Conservation (phyloP, 768 basidiomycete genomes). For the Suillus spraguei region DNA sequence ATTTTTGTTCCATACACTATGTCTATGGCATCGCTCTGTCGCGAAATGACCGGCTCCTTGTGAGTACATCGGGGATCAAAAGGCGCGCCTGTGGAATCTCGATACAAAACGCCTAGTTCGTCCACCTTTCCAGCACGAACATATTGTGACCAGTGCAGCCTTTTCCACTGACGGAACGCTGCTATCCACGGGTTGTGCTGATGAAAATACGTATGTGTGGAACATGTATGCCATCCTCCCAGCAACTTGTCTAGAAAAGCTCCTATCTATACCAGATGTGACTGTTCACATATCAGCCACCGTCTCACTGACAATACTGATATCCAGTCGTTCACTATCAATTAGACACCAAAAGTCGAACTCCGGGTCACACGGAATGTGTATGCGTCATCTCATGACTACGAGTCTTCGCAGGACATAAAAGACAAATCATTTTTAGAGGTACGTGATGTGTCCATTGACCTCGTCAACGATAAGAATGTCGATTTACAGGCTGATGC, state of each 20-base stretch:
- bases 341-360: background rate
- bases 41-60: constrained; percentile 29
- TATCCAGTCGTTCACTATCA: background rate
- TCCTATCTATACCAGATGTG: background rate
- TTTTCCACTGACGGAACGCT: constrained; percentile 30
- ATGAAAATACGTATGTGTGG: background rate
- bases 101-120: constrained; percentile 23
- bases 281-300: background rate
- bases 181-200: background rate
- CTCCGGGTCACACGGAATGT: background rate
- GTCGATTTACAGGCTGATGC: background rate
- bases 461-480: background rate
- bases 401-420: background rate
- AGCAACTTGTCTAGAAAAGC: background rate
- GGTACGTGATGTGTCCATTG: background rate
- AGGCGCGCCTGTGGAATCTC: constrained; percentile 33
- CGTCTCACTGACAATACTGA: background rate
- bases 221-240: background rate
- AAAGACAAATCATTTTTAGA: background rate
- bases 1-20: no score
- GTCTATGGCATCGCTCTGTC: constrained; percentile 30
- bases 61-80: constrained; percentile 32
- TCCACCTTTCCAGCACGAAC: constrained; percentile 27
- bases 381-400: background rate
- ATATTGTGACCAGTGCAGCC: constrained; percentile 25